phyloP scores from a whole-genome alignment of 345 rosid species.

The Eucalyptus regnans region DNA sequence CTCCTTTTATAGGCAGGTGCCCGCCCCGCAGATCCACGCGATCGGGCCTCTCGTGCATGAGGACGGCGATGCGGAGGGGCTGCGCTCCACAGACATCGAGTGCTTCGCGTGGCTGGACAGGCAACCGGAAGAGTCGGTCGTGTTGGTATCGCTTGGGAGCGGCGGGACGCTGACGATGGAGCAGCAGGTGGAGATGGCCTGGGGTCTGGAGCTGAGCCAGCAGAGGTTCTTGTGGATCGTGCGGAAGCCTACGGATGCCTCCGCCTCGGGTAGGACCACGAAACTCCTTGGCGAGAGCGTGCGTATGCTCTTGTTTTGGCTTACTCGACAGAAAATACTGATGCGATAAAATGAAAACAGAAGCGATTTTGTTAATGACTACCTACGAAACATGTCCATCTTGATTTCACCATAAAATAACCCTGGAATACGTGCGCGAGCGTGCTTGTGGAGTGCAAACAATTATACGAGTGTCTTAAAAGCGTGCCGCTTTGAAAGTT shows the following conservation, averaged over 20 bases:
- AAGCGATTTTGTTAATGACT: background rate
- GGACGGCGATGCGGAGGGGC: background rate
- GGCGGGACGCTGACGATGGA: slow-evolving; percentile 25
- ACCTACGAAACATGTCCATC: background rate
- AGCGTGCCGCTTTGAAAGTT: background rate
- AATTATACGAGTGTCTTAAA: background rate
- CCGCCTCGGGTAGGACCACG: background rate
- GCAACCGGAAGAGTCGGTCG: slow-evolving; percentile 24
- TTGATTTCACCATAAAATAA: background rate
- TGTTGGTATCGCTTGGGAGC: slow-evolving; percentile 26
- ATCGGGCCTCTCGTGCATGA: slow-evolving; percentile 19
- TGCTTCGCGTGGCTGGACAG: slow-evolving; percentile 16
- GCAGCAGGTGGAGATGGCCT: slow-evolving; percentile 23
- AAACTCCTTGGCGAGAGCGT: background rate
- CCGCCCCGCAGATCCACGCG: slow-evolving; percentile 1
- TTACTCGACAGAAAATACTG: background rate
- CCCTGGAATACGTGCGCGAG: background rate
- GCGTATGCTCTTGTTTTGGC: background rate
- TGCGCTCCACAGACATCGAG: background rate
- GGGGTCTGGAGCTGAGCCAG: slow-evolving; percentile 27
- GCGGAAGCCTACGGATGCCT: slow-evolving; percentile 5
- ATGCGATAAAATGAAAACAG: background rate
- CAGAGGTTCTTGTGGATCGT: slow-evolving; percentile 42
- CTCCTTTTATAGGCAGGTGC: background rate
- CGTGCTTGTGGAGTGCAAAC: background rate